phyloP scores from a whole-genome alignment of 768 basidiomycete species.

The Sporobolomyces phaffii region DNA sequence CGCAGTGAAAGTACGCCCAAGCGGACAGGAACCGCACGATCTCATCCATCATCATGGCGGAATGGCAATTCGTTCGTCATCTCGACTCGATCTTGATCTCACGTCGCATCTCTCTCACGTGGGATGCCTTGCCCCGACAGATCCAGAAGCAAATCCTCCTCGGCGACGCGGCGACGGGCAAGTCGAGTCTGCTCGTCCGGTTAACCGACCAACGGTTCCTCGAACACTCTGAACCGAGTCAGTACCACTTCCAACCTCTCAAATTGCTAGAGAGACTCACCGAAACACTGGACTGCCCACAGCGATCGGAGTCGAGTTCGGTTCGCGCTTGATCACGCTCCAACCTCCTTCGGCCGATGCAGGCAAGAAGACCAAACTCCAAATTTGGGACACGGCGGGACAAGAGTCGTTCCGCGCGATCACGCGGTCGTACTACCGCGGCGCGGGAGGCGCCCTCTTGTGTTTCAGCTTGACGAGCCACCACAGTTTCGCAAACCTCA shows the following conservation, averaged over 20 bases:
- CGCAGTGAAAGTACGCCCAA: too few relatives aligned
- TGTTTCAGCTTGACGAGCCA: slow-evolving; percentile 54
- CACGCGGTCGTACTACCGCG: slow-evolving; percentile 69
- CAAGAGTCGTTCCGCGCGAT: slow-evolving; percentile 50
- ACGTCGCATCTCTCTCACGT: not conserved
- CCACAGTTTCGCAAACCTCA: slow-evolving; percentile 72
- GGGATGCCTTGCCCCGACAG: not conserved
- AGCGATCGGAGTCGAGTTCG: slow-evolving; percentile 91
- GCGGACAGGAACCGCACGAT: too few relatives aligned
- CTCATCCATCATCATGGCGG: not conserved
- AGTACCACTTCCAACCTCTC: not conserved
- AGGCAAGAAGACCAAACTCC: slow-evolving; percentile 28
- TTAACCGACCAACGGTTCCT: slow-evolving; percentile 36
- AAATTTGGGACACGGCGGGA: slow-evolving; percentile 99
- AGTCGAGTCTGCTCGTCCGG: slow-evolving; percentile 26
- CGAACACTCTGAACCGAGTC: slow-evolving; percentile 29
- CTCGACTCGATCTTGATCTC: not conserved
- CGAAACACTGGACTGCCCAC: not conserved
- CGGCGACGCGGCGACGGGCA: slow-evolving; percentile 34
- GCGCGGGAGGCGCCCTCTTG: slow-evolving; percentile 56
- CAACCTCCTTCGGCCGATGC: slow-evolving; percentile 8
- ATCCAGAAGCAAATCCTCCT: slow-evolving; percentile 39
- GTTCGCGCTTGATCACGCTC: slow-evolving; percentile 78
- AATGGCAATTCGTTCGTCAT: slow-evolving; percentile 22
- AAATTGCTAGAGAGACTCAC: not conserved